Percentiles rank a stretch among this genome's conserved stretches.
phyloP scores from a whole-genome alignment of 2,329 filamentous ascomycete genomes.

The Dactylellina cionopaga region DNA sequence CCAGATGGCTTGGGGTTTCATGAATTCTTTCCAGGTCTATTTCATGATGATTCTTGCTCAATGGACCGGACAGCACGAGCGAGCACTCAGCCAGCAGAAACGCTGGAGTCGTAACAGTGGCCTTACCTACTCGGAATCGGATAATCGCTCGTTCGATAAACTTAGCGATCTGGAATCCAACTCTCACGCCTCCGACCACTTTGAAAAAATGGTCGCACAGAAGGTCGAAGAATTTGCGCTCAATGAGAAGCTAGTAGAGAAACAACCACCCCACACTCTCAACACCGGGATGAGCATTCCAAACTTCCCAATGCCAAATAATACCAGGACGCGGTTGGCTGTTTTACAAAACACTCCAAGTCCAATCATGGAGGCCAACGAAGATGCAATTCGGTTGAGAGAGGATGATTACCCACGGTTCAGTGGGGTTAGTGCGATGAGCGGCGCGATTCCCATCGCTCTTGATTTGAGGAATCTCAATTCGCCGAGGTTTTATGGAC shows the following conservation, averaged over 20 bases:
- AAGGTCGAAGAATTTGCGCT: slow-evolving; percentile 26
- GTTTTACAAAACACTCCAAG: background rate
- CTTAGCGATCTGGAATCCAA: slow-evolving; percentile 35
- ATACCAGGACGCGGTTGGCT: background rate
- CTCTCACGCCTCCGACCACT: background rate
- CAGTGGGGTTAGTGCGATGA: slow-evolving; percentile 24
- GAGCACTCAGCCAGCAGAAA: slow-evolving; percentile 33
- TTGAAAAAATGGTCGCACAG: slow-evolving; percentile 23
- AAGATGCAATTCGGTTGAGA: background rate
- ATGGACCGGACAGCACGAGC: slow-evolving; percentile 40
- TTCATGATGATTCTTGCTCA: slow-evolving; percentile 45
- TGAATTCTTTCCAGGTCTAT: slow-evolving; percentile 48
- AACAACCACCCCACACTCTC: slow-evolving; percentile 9
- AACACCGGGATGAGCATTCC: slow-evolving; percentile 42
- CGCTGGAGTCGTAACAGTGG: slow-evolving; percentile 44
- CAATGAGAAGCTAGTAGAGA: slow-evolving; percentile 39
- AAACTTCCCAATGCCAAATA: slow-evolving; percentile 42
- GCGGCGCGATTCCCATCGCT: slow-evolving; percentile 45
- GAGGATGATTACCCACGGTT: slow-evolving; percentile 22
- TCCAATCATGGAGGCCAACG: slow-evolving; percentile 13
- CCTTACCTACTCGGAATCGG: slow-evolving; percentile 27
- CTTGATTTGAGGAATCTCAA: slow-evolving; percentile 43
- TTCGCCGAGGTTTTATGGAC: slow-evolving; percentile 41
- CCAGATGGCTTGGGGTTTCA: slow-evolving; percentile 43
- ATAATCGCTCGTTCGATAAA: slow-evolving; percentile 38